These are phyloP conservation scores for Amanita fuliginea DNA, from an alignment of 768 basidiomycete species.

Conservation along the genomic window DNA sequence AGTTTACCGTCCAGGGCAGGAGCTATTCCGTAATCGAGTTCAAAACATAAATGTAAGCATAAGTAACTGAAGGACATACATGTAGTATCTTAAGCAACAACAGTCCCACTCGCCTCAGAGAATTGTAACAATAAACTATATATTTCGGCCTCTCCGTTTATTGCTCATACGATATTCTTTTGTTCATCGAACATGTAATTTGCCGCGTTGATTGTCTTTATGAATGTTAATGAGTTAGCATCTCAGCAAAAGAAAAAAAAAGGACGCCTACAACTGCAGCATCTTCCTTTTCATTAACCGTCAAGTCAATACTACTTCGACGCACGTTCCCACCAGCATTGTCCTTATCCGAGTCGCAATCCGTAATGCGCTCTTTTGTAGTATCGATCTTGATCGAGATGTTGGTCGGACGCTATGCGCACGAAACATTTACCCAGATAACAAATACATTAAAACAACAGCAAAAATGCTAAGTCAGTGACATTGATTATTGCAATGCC, in stretches of 20 bases:
- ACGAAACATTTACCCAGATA: neutral
- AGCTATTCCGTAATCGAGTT: too few relatives aligned
- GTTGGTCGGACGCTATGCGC: conserved; percentile 26
- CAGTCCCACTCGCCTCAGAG: neutral
- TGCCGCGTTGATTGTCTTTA: neutral
- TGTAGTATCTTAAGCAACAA: neutral
- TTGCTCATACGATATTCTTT: too few relatives aligned
- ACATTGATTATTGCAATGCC: neutral
- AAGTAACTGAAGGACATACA: neutral
- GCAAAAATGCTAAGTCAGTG: neutral
- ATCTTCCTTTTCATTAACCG: neutral
- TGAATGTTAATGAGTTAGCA: neutral
- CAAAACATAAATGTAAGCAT: neutral
- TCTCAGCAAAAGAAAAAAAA: neutral
- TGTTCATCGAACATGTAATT: neutral
- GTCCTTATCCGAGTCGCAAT: conserved; percentile 21
- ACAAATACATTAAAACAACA: neutral
- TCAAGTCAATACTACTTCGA: conserved; percentile 4
- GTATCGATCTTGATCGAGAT: conserved; percentile 48
- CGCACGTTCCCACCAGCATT: conserved; percentile 1
- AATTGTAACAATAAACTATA: neutral
- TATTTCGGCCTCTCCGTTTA: too few relatives aligned
- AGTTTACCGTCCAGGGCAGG: too few relatives aligned
- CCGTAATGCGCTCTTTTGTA: conserved; percentile 35
- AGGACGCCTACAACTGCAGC: neutral